Evolutionary conservation across 2,329 filamentous ascomycete genomes (phyloP), one percentile per base, ranked within the genome.

Genomic region (Venturiaceae sp.): DNA sequence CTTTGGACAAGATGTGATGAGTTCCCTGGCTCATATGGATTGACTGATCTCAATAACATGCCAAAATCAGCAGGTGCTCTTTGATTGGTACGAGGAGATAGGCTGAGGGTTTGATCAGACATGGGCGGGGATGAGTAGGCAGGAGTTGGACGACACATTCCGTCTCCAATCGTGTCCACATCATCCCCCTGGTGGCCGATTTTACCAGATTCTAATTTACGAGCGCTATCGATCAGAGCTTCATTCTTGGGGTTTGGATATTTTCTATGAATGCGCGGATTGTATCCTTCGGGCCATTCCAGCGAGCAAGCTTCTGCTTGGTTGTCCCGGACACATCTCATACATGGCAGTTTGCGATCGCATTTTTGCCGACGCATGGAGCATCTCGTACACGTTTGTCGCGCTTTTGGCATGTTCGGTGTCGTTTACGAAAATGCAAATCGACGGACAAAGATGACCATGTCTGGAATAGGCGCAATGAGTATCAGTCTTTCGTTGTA

Each of bases 281-380:
- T 65, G 61, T 69, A 71, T 9, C 68, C 68, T 47, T 67, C 62
- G 8, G 62, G 60, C 68, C 68, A 71, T 60, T 67, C 63, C 9
- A 65, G 67, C 23, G 66, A 69, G 63, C 68, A 71, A 9, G 69
- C 61, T 50, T 70, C 66, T 13, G 62, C 62, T 60, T 70, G 67
- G 32, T 66, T 66, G 55, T 71, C 68, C 36, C 65, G 65, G 2
- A 69, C 60, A 47, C 68, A 71, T 57, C 68, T 62, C 13, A 61
- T 58, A 53, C 66, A 66, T 23, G 63, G 63, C 3, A 54, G 60
- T 57, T 68, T 68, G 9, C 68, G 64, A 61, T 71, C 68, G 54
- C 68, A 71, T 60, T 68, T 69, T 50, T 70, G 68, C 26, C 68
- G 62, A 28, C 67, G 58, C 58, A 61, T 61, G 16, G 59, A 63